These are phyloP conservation scores for Puccinia novopanici DNA, from an alignment of 1,284 basidiomycete genomes.

Conservation along the genomic window DNA sequence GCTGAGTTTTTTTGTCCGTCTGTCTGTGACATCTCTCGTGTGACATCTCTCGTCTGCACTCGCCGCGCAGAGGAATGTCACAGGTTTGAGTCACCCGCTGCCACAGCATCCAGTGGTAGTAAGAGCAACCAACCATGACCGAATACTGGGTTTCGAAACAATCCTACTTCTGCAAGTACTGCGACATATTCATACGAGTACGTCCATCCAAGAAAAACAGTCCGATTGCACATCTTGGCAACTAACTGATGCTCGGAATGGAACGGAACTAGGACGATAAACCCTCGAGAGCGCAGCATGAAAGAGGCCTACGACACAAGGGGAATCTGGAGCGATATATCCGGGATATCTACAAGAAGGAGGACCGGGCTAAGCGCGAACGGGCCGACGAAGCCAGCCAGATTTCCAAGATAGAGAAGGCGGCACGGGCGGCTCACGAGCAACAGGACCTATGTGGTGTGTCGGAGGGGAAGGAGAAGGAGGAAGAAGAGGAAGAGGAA, in stretches of 20 bases:
- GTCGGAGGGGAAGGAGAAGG: conserved; percentile 68
- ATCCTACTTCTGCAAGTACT: conserved; percentile 71
- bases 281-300: conserved; percentile 82
- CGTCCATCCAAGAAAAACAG: conserved; percentile 61
- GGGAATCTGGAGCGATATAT: conserved; percentile 91
- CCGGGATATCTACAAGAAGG: conserved; percentile 85
- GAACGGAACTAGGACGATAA: conserved; percentile 53
- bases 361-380: conserved; percentile 83
- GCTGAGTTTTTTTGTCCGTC: no score
- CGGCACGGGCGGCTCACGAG: conserved; percentile 58
- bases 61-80: background rate
- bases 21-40: no score
- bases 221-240: background rate
- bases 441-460: conserved; percentile 53
- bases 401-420: conserved; percentile 75
- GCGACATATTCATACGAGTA: conserved; percentile 85
- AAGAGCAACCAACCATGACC: conserved; percentile 55
- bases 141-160: conserved; percentile 63
- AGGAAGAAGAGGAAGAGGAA: conserved; percentile 65
- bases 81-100: background rate
- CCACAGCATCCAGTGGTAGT: background rate
- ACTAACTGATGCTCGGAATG: background rate
- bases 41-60: no score
- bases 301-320: conserved; percentile 88
- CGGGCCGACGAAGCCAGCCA: conserved; percentile 80